Percentiles rank a stretch among this genome's conserved stretches.
phyloP scores from a whole-genome alignment of 78 protist species.

The Creolimax fragrantissima region DNA sequence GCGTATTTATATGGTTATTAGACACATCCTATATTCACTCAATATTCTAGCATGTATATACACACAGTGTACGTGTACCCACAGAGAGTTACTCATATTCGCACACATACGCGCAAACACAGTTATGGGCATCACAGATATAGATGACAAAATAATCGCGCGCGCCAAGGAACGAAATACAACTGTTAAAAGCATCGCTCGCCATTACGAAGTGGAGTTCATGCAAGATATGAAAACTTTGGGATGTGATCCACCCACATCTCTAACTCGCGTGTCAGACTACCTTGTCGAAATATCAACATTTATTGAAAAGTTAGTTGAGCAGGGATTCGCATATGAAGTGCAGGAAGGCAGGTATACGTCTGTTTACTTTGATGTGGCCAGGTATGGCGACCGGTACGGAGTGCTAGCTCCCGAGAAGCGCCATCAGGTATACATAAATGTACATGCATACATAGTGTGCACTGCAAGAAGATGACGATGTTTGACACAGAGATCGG shows the following conservation, averaged over 20 bases:
- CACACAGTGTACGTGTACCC: neutral
- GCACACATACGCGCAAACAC: no score
- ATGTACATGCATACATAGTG: neutral
- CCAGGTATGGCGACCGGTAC: neutral
- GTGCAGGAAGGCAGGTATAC: conserved; percentile 19
- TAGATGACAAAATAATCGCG: conserved; percentile 19
- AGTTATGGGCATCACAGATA: conserved; percentile 17
- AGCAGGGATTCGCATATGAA: neutral
- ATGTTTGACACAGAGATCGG: no score
- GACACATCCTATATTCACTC: neutral
- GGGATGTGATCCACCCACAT: conserved; percentile 65
- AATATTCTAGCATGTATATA: neutral
- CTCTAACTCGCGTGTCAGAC: conserved; percentile 89
- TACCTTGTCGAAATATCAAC: conserved; percentile 75
- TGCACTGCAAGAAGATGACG: neutral
- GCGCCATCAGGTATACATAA: neutral
- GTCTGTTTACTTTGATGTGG: neutral
- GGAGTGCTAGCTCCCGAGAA: neutral
- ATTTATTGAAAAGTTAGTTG: conserved; percentile 59
- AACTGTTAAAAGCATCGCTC: conserved; percentile 18
- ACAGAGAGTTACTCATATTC: no score
- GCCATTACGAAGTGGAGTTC: conserved; percentile 66
- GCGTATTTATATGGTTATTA: neutral
- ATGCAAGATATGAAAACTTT: conserved; percentile 71
- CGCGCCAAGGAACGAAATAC: neutral